Percentiles rank a stretch among this genome's conserved stretches.
Conservation (phyloP, 1,139 yeast genomes). For the Debaryomyces subglobosus region DNA sequence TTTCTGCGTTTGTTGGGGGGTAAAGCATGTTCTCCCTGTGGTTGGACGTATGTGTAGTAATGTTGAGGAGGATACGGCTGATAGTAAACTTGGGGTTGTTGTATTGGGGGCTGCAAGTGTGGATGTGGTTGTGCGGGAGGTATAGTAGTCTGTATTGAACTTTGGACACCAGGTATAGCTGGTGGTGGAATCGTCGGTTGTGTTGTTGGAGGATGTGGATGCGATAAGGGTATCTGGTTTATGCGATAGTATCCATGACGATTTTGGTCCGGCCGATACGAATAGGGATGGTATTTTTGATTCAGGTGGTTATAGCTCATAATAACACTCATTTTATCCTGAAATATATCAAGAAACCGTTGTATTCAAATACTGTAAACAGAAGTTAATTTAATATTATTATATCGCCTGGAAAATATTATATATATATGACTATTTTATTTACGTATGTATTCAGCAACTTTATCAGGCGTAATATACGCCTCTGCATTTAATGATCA, state of each 20-base stretch:
- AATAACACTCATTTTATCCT: slow-evolving; percentile 3
- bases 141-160: neutral
- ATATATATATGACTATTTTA: slow-evolving; percentile 1
- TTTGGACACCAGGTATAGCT: slow-evolving; percentile 5
- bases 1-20: slow-evolving; percentile 1
- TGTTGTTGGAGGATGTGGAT: neutral
- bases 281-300: slow-evolving; percentile 1
- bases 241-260: slow-evolving; percentile 5
- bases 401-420: neutral
- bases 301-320: slow-evolving; percentile 7
- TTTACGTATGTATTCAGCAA: slow-evolving; percentile 1
- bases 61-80: slow-evolving; percentile 6
- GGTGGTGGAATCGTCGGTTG: neutral
- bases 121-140: slow-evolving; percentile 4
- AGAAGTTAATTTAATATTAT: neutral
- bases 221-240: slow-evolving; percentile 1
- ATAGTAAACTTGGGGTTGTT: slow-evolving; percentile 4
- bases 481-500: slow-evolving; percentile 7
- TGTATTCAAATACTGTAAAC: neutral
- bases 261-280: slow-evolving; percentile 2
- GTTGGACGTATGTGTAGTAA: slow-evolving; percentile 7
- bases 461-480: neutral
- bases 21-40: neutral
- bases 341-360: neutral
- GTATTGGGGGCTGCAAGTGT: neutral